Conservation (phyloP, 768 basidiomycete species). For the Kwoniella europaea region DNA sequence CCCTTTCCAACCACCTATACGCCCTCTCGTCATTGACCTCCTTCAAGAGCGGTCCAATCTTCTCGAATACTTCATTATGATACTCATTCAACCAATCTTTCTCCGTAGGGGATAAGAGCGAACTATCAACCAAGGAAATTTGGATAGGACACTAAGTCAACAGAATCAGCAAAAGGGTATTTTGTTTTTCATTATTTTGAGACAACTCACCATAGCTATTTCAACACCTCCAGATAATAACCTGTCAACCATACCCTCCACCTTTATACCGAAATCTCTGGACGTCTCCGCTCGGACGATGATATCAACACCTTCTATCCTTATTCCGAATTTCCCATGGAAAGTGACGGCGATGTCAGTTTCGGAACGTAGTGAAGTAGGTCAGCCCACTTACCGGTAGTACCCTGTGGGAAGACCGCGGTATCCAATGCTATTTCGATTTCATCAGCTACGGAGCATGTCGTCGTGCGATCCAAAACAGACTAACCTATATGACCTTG, state of each 20-base stretch:
- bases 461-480: background rate
- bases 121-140: constrained; percentile 73
- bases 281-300: constrained; percentile 73
- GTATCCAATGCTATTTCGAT: constrained; percentile 70
- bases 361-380: background rate
- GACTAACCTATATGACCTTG: constrained; percentile 59
- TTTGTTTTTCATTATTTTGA: background rate
- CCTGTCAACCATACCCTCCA: too few relatives aligned
- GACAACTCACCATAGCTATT: constrained; percentile 77
- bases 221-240: too few relatives aligned
- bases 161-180: constrained; percentile 15
- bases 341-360: too few relatives aligned
- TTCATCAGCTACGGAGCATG: background rate
- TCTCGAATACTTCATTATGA: constrained; percentile 74
- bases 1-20: constrained; percentile 57
- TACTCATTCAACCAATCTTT: constrained; percentile 81
- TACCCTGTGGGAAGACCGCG: constrained; percentile 72
- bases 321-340: constrained; percentile 84
- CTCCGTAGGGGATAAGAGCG: constrained; percentile 71
- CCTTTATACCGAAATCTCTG: constrained; percentile 79
- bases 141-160: constrained; percentile 75
- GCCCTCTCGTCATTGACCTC: constrained; percentile 63
- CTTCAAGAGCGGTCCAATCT: constrained; percentile 72
- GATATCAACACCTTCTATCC: constrained; percentile 87
- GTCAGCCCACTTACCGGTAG: constrained; percentile 54